These are phyloP conservation scores for Peziza echinospora DNA, from an alignment of 495 filamentous ascomycete genomes.

Conservation along the genomic window DNA sequence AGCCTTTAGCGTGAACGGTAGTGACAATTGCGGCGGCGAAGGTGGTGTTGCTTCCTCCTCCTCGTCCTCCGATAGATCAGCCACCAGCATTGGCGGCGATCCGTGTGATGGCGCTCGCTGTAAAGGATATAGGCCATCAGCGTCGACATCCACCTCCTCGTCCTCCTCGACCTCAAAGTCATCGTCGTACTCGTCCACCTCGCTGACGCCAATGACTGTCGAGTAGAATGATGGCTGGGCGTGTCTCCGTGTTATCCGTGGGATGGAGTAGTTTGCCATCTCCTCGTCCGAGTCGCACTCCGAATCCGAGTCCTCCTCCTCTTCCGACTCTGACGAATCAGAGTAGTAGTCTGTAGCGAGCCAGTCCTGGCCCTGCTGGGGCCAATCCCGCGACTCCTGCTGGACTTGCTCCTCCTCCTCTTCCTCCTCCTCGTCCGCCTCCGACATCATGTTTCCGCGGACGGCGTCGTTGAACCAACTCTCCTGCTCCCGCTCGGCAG, in stretches of 20 bases:
- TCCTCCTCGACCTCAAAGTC: slow-evolving; percentile 51
- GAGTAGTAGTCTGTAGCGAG: slow-evolving; percentile 30
- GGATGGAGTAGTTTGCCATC: slow-evolving; percentile 8
- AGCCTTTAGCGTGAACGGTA: slow-evolving; percentile 44
- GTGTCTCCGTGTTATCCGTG: slow-evolving; percentile 3
- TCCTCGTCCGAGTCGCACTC: slow-evolving; percentile 23
- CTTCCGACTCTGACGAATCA: slow-evolving; percentile 21
- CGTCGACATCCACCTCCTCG: slow-evolving; percentile 38
- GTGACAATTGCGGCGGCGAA: slow-evolving; percentile 47
- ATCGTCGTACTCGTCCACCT: slow-evolving; percentile 38
- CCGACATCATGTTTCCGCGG: slow-evolving; percentile 40
- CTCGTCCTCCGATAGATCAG: slow-evolving; percentile 43
- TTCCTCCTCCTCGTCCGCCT: slow-evolving; percentile 35
- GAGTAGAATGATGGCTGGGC: slow-evolving; percentile 5
- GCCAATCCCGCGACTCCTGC: slow-evolving; percentile 43
- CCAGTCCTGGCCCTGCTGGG: slow-evolving; percentile 25
- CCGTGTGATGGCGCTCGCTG: slow-evolving; percentile 51
- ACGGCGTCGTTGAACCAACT: slow-evolving; percentile 95
- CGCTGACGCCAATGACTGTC: slow-evolving; percentile 12
- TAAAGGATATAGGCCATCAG: slow-evolving; percentile 43
- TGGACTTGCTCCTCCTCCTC: slow-evolving; percentile 49
- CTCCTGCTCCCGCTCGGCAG: slow-evolving; percentile 90
- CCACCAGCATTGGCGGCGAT: slow-evolving; percentile 36
- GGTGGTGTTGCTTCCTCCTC: slow-evolving; percentile 60
- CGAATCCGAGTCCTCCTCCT: slow-evolving; percentile 26